Percentiles rank a stretch among this genome's conserved stretches.
Evolutionary conservation across 2,329 filamentous ascomycete genomes (phyloP).

Genomic region (Erysiphe neolycopersici): DNA sequence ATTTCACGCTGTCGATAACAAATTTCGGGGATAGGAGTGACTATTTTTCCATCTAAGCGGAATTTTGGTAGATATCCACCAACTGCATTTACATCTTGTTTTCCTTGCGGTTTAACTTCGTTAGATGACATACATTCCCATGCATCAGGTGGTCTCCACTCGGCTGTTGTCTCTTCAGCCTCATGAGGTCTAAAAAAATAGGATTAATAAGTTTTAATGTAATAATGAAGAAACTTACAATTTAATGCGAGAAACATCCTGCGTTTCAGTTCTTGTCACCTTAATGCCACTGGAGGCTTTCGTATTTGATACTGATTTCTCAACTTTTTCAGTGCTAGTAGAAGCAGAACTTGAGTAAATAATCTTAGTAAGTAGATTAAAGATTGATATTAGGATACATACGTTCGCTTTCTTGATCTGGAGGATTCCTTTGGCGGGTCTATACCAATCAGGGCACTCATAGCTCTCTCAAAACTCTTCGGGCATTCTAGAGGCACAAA

Average conservation of each 20-base stretch:
- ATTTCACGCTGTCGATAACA: slow-evolving; percentile 25
- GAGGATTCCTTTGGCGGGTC: not conserved
- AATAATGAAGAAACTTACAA: too few relatives aligned
- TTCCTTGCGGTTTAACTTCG: not conserved
- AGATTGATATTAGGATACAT: not conserved
- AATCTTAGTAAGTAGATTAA: not conserved
- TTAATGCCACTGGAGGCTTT: not conserved
- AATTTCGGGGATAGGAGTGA: slow-evolving; percentile 3
- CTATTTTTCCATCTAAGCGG: not conserved
- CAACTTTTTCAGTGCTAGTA: not conserved
- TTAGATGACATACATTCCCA: slow-evolving; percentile 3
- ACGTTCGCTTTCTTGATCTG: not conserved
- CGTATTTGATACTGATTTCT: not conserved
- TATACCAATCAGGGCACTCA: not conserved
- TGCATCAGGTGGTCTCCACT: slow-evolving; percentile 9
- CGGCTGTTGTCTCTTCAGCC: slow-evolving; percentile 1
- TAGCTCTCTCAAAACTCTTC: not conserved
- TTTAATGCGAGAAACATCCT: not conserved
- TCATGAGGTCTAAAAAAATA: slow-evolving; percentile 1
- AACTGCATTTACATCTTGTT: not conserved
- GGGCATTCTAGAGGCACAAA: slow-evolving; percentile 12
- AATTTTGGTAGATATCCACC: not conserved
- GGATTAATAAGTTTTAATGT: too few relatives aligned
- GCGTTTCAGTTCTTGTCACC: not conserved
- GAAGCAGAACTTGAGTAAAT: not conserved